Evolutionary conservation across 2,329 filamentous ascomycete genomes (phyloP).

Genomic region (Rhynchosporium secalis): DNA sequence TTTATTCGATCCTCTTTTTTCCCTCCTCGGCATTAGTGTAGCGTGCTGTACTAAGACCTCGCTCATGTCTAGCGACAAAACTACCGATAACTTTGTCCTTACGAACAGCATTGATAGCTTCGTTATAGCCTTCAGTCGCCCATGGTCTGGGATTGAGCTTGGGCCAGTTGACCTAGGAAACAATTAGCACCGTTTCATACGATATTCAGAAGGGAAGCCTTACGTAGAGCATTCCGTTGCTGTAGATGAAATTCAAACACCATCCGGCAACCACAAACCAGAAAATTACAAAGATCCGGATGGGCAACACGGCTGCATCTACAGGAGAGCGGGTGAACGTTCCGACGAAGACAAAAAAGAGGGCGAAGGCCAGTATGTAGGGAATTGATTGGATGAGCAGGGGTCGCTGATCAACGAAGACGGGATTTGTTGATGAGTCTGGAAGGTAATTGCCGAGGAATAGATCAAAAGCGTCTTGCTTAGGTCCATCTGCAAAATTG

Average conservation of each 20-base stretch:
- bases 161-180: conserved; percentile 87
- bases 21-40: conserved; percentile 90
- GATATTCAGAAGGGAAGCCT: conserved; percentile 45
- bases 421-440: conserved; percentile 65
- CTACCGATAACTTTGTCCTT: conserved; percentile 80
- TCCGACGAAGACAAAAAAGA: conserved; percentile 79
- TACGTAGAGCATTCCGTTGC: conserved; percentile 92
- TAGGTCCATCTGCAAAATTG: conserved; percentile 91
- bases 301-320: conserved; percentile 73
- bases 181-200: not conserved
- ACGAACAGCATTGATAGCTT: conserved; percentile 77
- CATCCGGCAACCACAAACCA: conserved; percentile 72
- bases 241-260: conserved; percentile 74
- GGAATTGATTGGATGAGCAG: conserved; percentile 90
- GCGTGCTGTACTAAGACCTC: conserved; percentile 78
- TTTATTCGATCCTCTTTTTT: conserved; percentile 88
- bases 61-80: conserved; percentile 72
- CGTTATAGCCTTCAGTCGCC: conserved; percentile 83
- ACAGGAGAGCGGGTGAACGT: conserved; percentile 70
- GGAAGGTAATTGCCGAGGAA: conserved; percentile 88
- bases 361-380: conserved; percentile 73
- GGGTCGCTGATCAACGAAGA: conserved; percentile 84
- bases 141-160: conserved; percentile 89
- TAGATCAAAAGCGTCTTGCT: conserved; percentile 93
- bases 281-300: conserved; percentile 79